Conservation (phyloP, 2,329 filamentous ascomycete species). For the Chaetomiaceae sp. region DNA sequence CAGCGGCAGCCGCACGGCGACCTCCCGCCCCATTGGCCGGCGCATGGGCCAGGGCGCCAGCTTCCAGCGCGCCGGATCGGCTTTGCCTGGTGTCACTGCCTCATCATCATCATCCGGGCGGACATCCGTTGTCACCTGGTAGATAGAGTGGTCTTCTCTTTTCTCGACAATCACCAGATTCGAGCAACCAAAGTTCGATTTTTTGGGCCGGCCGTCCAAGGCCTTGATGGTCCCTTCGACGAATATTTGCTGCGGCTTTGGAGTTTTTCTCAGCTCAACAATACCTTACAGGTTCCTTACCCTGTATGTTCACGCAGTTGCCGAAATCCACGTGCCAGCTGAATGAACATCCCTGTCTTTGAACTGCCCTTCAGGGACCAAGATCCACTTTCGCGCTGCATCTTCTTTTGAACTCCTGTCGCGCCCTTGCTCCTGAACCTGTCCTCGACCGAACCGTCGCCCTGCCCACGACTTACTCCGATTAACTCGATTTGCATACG, state of each 20-base stretch:
- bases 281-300: too few species aligned
- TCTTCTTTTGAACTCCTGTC: neutral
- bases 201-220: too few species aligned
- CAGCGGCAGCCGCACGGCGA: too few species aligned
- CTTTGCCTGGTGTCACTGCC: slow-evolving; percentile 3
- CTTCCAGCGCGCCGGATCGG: slow-evolving; percentile 8
- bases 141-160: too few species aligned
- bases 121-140: too few species aligned
- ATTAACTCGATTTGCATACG: neutral
- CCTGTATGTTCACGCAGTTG: neutral
- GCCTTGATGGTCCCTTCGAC: too few species aligned
- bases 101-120: neutral
- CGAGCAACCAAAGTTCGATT: too few species aligned
- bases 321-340: slow-evolving; percentile 4
- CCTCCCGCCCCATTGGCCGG: too few species aligned
- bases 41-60: neutral
- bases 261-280: too few species aligned
- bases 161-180: too few species aligned
- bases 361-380: neutral
- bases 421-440: neutral
- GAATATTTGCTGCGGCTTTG: too few species aligned
- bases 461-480: neutral
- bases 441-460: neutral
- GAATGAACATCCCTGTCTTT: neutral
- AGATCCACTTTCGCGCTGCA: slow-evolving; percentile 13